These are phyloP conservation scores for Pseudogymnoascus sp. DNA, from an alignment of 2,329 filamentous ascomycete genomes.

Conservation along the genomic window DNA sequence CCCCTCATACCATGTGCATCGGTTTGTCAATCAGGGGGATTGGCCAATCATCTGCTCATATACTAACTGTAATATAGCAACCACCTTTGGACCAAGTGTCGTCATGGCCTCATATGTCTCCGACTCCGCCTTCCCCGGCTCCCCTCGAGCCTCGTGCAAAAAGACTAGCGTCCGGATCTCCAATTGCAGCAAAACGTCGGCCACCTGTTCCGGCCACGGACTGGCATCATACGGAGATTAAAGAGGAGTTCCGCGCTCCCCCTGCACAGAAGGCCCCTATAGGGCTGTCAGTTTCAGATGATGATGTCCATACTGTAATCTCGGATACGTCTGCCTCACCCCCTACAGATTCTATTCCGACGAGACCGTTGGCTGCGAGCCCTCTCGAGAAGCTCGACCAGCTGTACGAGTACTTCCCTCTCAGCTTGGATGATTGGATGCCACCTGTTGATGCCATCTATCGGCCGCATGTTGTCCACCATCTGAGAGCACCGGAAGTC, in stretches of 20 bases:
- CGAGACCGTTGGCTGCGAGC: neutral
- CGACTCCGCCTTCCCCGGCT: conserved; percentile 20
- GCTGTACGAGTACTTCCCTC: conserved; percentile 89
- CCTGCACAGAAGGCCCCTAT: conserved; percentile 32
- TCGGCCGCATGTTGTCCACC: conserved; percentile 86
- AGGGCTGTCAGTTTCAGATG: conserved; percentile 50
- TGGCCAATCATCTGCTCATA: neutral
- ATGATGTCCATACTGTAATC: conserved; percentile 45
- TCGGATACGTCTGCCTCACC: neutral
- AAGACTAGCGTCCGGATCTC: neutral
- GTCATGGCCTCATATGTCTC: conserved; percentile 14
- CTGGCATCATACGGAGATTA: conserved; percentile 7
- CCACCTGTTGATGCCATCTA: conserved; percentile 85
- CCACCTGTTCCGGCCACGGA: neutral
- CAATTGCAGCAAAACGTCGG: conserved; percentile 2
- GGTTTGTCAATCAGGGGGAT: neutral
- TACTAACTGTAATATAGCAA: conserved; percentile 13
- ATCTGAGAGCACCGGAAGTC: conserved; percentile 64
- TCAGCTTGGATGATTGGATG: conserved; percentile 89
- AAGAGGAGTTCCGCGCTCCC: conserved; percentile 9
- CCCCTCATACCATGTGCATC: neutral
- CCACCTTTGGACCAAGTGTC: conserved; percentile 19
- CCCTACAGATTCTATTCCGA: neutral
- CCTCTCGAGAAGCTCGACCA: conserved; percentile 5
- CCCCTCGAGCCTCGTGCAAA: neutral